These are phyloP conservation scores for Leccinum variicolor DNA, from an alignment of 768 basidiomycete genomes.

Conservation along the genomic window DNA sequence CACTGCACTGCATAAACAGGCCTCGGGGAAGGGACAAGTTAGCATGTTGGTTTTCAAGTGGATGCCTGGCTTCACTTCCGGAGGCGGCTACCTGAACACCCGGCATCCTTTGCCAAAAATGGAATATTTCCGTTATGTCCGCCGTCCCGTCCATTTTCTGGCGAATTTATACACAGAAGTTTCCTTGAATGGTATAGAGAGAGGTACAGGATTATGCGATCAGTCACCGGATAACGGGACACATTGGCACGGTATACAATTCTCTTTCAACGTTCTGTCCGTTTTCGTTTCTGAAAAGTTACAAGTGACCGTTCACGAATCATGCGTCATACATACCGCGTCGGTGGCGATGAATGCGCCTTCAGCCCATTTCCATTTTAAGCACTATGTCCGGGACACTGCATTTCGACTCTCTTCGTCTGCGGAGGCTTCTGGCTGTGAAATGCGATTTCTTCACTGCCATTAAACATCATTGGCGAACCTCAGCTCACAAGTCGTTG, in stretches of 20 bases:
- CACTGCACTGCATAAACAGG: slow-evolving; percentile 21
- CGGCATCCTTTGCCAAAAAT: slow-evolving; percentile 5
- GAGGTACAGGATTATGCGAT: slow-evolving; percentile 24
- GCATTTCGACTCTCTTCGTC: slow-evolving; percentile 24
- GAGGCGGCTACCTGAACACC: slow-evolving; percentile 20
- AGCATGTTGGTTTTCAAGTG: slow-evolving; percentile 3
- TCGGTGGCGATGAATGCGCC: slow-evolving; percentile 33
- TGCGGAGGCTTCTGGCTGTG: slow-evolving; percentile 32
- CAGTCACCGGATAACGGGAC: slow-evolving; percentile 21
- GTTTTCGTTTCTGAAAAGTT: slow-evolving; percentile 7
- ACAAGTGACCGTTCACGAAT: slow-evolving; percentile 18
- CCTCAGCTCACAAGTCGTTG: slow-evolving; percentile 19
- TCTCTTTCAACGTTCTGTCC: slow-evolving; percentile 6
- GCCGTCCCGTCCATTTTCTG: neutral
- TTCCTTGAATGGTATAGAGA: slow-evolving; percentile 6
- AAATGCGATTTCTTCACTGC: slow-evolving; percentile 31
- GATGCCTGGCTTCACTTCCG: slow-evolving; percentile 7
- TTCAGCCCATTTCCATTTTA: slow-evolving; percentile 13
- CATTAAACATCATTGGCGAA: slow-evolving; percentile 19
- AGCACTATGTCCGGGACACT: slow-evolving; percentile 32
- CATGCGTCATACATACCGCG: slow-evolving; percentile 15
- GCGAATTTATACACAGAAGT: neutral
- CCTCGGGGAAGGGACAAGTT: slow-evolving; percentile 3
- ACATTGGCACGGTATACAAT: slow-evolving; percentile 1
- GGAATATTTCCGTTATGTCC: slow-evolving; percentile 1